Evolutionary conservation across 768 basidiomycete genomes (phyloP).

Genomic region (Podaxis pistillaris): DNA sequence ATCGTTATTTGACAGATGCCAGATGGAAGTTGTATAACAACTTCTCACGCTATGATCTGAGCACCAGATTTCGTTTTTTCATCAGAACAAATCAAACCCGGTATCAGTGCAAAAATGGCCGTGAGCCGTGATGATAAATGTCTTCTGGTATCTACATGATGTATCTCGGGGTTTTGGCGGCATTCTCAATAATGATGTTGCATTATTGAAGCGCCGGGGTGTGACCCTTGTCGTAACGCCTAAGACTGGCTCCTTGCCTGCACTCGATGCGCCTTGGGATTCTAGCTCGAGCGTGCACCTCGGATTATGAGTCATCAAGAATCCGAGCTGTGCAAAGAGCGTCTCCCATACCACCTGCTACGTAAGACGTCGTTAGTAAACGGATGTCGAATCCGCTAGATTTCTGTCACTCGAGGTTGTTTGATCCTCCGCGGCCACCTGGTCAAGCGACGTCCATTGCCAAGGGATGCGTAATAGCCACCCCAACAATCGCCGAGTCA

Average conservation of each 20-base stretch:
- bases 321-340: neutral
- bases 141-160: neutral
- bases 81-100: neutral
- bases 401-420: neutral
- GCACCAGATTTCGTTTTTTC: neutral
- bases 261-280: neutral
- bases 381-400: neutral
- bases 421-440: conserved; percentile 5
- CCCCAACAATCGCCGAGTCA: too few species aligned
- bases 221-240: neutral
- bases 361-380: conserved; percentile 5
- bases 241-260: neutral
- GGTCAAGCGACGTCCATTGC: neutral
- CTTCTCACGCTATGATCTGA: neutral
- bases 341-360: neutral
- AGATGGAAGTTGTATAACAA: neutral
- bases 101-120: neutral
- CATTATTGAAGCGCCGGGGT: neutral
- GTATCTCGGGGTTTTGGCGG: neutral
- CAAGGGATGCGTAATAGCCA: too few species aligned
- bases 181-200: neutral
- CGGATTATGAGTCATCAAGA: conserved; percentile 12
- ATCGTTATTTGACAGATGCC: neutral
- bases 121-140: neutral
- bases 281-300: neutral